phyloP scores from a whole-genome alignment of 495 filamentous ascomycete genomes.

The Penicillium coprophilum region DNA sequence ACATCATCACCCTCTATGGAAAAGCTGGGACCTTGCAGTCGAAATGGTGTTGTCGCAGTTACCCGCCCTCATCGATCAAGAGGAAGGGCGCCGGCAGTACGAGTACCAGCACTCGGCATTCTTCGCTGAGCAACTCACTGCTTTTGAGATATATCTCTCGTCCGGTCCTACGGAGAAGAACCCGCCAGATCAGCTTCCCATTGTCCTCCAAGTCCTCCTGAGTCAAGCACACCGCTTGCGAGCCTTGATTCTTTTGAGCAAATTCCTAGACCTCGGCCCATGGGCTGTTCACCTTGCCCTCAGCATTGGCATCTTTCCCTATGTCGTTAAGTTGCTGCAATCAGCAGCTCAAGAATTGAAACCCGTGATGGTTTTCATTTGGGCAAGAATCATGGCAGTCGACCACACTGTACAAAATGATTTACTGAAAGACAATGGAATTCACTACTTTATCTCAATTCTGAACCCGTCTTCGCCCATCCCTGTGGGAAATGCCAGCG shows the following conservation, averaged over 20 bases:
- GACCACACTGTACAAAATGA: conserved; percentile 90
- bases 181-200: conserved; percentile 89
- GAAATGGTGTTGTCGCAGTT: conserved; percentile 94
- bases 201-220: conserved; percentile 91
- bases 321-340: conserved; percentile 92
- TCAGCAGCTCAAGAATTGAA: conserved; percentile 94
- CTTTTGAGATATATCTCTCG: conserved; percentile 94
- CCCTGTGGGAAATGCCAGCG: conserved; percentile 77
- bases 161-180: conserved; percentile 83
- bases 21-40: conserved; percentile 95
- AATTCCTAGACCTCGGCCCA: conserved; percentile 91
- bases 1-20: conserved; percentile 90
- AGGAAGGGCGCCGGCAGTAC: conserved; percentile 70
- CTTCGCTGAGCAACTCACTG: conserved; percentile 95
- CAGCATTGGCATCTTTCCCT: conserved; percentile 98
- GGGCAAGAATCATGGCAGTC: conserved; percentile 94
- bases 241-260: conserved; percentile 87
- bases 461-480: conserved; percentile 80
- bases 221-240: conserved; percentile 94
- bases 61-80: conserved; percentile 73
- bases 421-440: conserved; percentile 92
- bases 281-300: conserved; percentile 97
- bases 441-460: conserved; percentile 92
- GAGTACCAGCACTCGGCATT: conserved; percentile 94
- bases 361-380: conserved; percentile 99